These are phyloP conservation scores for Plasmodium falciparum DNA, from an alignment of 169 alveolate species.

Conservation along the genomic window DNA sequence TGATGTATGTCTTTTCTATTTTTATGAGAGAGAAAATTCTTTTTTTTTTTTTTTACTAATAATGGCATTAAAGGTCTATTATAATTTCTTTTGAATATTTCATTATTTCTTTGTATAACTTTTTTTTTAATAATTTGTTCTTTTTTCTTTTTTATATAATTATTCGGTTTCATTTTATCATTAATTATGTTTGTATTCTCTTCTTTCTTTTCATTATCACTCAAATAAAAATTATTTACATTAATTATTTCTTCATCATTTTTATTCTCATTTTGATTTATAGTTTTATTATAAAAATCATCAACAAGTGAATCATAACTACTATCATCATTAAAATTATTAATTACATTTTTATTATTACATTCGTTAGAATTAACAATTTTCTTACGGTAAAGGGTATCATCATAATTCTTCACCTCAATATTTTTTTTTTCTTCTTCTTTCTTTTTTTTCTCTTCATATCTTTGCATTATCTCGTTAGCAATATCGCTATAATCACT, in stretches of 20 bases:
- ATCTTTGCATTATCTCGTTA: conserved; percentile 18
- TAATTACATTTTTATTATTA: too few species aligned
- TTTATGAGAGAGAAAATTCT: neutral
- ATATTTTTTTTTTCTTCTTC: neutral
- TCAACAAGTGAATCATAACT: conserved; percentile 75
- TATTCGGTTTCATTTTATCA: neutral
- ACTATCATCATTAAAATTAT: conserved; percentile 27
- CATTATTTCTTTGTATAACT: conserved; percentile 56
- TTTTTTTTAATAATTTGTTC: conserved; percentile 39
- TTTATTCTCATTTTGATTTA: conserved; percentile 1
- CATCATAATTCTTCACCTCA: neutral
- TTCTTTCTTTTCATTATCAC: neutral
- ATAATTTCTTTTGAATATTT: conserved; percentile 32
- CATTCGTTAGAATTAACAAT: neutral
- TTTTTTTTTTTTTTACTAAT: conserved; percentile 31
- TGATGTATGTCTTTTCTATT: neutral
- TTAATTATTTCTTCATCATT: neutral
- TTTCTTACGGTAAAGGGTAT: conserved; percentile 6
- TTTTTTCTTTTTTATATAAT: neutral
- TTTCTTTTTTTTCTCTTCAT: conserved; percentile 21
- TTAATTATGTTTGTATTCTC: neutral
- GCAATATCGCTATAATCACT: conserved; percentile 67
- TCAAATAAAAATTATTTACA: neutral
- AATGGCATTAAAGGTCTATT: conserved; percentile 71
- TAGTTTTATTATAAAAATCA: conserved; percentile 46